phyloP scores from a whole-genome alignment of 2,329 filamentous ascomycete genomes.

The Hypomyces rosellus region DNA sequence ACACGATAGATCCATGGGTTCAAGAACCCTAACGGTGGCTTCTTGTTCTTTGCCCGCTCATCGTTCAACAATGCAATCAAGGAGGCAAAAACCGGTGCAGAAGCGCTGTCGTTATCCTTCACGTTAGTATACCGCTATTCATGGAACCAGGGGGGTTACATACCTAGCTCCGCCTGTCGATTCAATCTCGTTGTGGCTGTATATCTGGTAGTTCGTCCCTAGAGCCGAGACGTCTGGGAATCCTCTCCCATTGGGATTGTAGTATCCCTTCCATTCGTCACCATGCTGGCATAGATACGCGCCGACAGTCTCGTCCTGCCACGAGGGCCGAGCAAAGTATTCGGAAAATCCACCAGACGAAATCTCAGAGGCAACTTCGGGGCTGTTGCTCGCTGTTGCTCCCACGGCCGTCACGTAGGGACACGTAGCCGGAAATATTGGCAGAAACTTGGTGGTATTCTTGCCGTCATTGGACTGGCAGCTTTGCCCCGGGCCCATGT shows the following conservation, averaged over 20 bases:
- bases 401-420: conserved; percentile 60
- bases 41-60: conserved; percentile 48
- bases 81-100: conserved; percentile 55
- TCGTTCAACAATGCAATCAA: conserved; percentile 61
- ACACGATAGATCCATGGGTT: conserved; percentile 54
- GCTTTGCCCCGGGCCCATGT: conserved; percentile 35
- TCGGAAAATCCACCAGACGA: conserved; percentile 47
- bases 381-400: conserved; percentile 44
- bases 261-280: conserved; percentile 43
- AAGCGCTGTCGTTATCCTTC: conserved; percentile 34
- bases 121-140: background rate
- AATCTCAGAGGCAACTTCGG: conserved; percentile 48
- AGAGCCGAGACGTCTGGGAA: conserved; percentile 59
- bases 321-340: conserved; percentile 37
- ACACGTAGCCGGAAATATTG: conserved; percentile 35
- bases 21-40: conserved; percentile 49
- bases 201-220: conserved; percentile 26
- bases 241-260: conserved; percentile 44
- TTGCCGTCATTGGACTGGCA: conserved; percentile 33
- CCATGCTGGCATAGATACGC: conserved; percentile 38
- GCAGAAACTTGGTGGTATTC: conserved; percentile 27
- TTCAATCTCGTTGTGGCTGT: conserved; percentile 23
- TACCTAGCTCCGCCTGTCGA: conserved; percentile 29
- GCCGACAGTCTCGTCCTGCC: conserved; percentile 40
- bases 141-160: background rate